Evolutionary conservation across 306 rosid species (phyloP), one percentile per base, ranked within the genome.

Genomic region (Coriaria nepalensis): DNA sequence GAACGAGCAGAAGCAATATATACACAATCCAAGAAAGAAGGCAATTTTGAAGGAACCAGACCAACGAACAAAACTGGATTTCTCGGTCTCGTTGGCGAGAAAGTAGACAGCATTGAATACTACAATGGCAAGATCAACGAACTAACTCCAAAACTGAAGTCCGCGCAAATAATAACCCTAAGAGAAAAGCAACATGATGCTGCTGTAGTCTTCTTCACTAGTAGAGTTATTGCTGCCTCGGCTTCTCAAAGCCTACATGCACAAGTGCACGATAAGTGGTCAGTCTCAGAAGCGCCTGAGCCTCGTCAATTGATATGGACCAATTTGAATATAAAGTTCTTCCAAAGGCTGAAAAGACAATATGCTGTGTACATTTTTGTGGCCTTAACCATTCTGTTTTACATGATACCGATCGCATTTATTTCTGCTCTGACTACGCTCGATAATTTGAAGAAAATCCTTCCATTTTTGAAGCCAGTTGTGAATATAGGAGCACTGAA

Each of bases 211-310:
- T 85, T 92, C 66, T 82, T 85, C 81, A 73, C 78, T 5, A 75
- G 15, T 61, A 72, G 87, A 62, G 76, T 67, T 29, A 47, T 57
- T 56, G 96, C 98, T 49, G 87, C 94, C 60, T 71, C 93, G 57
- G 98, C 98, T 12, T 73, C 87, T 56, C 98, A 92, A 83, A 71
- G 74, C 47, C 68, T 92, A 37, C 98, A 82, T 63, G 79, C 96
- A 9, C 93, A 75, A 61, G 64, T 69, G 55, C 80, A 73, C 35
- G 81, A 82, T 71, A 55, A 13, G 0, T 92, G 96, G 96, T 73
- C 86, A 0, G 83, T 73, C 15, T 45, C 47, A 9, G 87, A 57
- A 7, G 90, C 98, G 63, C 79, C 96, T 2, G 92, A 82, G 62
- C 83, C 94, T 20, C 53, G 69, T 41, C 94, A 92, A 59, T 43